phyloP scores from a whole-genome alignment of 2,329 filamentous ascomycete species.

The Chaetomiaceae sp. region DNA sequence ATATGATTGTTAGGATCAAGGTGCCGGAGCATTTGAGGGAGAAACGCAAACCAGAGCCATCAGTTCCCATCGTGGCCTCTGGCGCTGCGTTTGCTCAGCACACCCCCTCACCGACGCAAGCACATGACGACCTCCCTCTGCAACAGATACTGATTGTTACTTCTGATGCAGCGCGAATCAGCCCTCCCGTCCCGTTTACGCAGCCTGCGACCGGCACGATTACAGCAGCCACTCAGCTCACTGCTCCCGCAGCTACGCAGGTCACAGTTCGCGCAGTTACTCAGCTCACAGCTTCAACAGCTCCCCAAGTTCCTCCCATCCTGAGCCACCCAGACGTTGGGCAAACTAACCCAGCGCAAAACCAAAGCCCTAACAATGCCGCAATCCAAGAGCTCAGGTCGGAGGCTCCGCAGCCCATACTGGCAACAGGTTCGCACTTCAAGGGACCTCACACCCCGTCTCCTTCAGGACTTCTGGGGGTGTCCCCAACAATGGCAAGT shows the following conservation, averaged over 20 bases:
- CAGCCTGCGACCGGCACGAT: not conserved
- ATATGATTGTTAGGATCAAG: constrained; percentile 17
- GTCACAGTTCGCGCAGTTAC: too few relatives aligned
- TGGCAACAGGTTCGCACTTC: constrained; percentile 14
- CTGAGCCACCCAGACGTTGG: not conserved
- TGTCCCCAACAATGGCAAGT: not conserved
- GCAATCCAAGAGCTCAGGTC: not conserved
- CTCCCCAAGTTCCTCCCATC: too few relatives aligned
- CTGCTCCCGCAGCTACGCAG: too few relatives aligned
- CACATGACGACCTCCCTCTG: not conserved
- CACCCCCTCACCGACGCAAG: not conserved
- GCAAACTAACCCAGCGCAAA: not conserved
- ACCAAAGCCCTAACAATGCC: not conserved
- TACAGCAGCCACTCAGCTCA: not conserved
- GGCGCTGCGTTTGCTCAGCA: not conserved
- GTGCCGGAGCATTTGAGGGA: constrained; percentile 22
- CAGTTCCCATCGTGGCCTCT: not conserved
- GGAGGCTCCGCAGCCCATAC: constrained; percentile 15
- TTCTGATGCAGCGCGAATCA: constrained; percentile 6
- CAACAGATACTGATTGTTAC: constrained; percentile 4
- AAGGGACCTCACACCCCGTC: not conserved
- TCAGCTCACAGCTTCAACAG: too few relatives aligned
- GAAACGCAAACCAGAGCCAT: not conserved
- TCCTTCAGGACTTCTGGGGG: not conserved
- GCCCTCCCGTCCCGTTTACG: not conserved